Evolutionary conservation across 2,329 filamentous ascomycete genomes (phyloP).

Genomic region (Onygenales sp.): DNA sequence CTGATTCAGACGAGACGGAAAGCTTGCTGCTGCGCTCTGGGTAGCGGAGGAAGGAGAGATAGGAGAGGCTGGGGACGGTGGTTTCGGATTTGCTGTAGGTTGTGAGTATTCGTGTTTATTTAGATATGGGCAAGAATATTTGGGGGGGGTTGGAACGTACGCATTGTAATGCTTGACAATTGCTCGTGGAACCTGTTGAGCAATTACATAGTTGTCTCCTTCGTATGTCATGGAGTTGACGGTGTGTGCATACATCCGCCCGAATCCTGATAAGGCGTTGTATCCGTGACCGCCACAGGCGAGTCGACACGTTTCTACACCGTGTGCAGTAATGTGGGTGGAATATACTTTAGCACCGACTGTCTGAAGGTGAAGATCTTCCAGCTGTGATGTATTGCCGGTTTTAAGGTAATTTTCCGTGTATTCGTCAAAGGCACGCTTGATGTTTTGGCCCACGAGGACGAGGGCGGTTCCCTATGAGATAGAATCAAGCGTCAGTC

Average conservation of each 20-base stretch:
- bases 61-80: slow-evolving; percentile 13
- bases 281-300: slow-evolving; percentile 32
- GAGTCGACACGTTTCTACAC: slow-evolving; percentile 15
- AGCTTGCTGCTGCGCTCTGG: slow-evolving; percentile 1
- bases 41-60: slow-evolving; percentile 12
- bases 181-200: slow-evolving; percentile 25
- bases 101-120: not conserved
- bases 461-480: slow-evolving; percentile 11
- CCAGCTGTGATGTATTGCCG: slow-evolving; percentile 13
- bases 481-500: not conserved
- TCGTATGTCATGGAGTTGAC: slow-evolving; percentile 24
- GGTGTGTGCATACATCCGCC: slow-evolving; percentile 19
- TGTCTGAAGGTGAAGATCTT: slow-evolving; percentile 17
- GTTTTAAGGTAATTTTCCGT: slow-evolving; percentile 12
- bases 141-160: not conserved
- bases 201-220: slow-evolving; percentile 35
- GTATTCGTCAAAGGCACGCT: slow-evolving; percentile 14
- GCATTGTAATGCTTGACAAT: slow-evolving; percentile 17
- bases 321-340: slow-evolving; percentile 13
- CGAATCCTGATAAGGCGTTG: slow-evolving; percentile 23
- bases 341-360: slow-evolving; percentile 16
- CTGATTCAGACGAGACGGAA: slow-evolving; percentile 3
- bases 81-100: slow-evolving; percentile 11
- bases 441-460: slow-evolving; percentile 15
- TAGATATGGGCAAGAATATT: not conserved